Evolutionary conservation across 371 early-diverging fungal genomes (phyloP).

Genomic region (Rhizopus stolonifer): DNA sequence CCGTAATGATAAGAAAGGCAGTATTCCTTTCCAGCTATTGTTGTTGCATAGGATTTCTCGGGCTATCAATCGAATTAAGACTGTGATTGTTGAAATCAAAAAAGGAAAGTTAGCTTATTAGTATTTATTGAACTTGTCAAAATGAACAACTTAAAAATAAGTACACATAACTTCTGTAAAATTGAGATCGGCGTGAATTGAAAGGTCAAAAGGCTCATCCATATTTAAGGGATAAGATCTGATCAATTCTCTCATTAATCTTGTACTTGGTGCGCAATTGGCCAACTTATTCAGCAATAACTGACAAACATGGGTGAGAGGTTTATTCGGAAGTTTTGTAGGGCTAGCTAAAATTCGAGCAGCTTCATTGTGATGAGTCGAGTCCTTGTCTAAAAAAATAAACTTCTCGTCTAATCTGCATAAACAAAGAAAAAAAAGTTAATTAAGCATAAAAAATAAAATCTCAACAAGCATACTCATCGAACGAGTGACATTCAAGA

Average conservation of each 20-base stretch:
- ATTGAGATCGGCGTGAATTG: slow-evolving; percentile 9
- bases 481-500: slow-evolving; percentile 11
- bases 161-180: slow-evolving; percentile 11
- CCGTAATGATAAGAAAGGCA: slow-evolving; percentile 14
- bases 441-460: slow-evolving; percentile 11
- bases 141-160: slow-evolving; percentile 11
- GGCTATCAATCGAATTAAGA: slow-evolving; percentile 8
- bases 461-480: slow-evolving; percentile 14
- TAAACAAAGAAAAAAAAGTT: slow-evolving; percentile 10
- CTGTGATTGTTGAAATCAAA: slow-evolving; percentile 9
- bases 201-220: slow-evolving; percentile 11
- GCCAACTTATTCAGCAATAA: slow-evolving; percentile 4
- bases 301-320: slow-evolving; percentile 2
- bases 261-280: slow-evolving; percentile 10
- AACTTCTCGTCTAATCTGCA: slow-evolving; percentile 10
- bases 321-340: slow-evolving; percentile 6
- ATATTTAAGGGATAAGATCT: slow-evolving; percentile 1
- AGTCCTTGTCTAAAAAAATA: slow-evolving; percentile 14
- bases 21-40: slow-evolving; percentile 9
- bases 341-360: neutral
- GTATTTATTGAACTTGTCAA: slow-evolving; percentile 1
- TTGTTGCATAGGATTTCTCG: slow-evolving; percentile 15
- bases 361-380: neutral
- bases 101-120: slow-evolving; percentile 11
- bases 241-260: slow-evolving; percentile 3